Conservation (phyloP, 768 basidiomycete species). For the Tricholoma furcatifolium region DNA sequence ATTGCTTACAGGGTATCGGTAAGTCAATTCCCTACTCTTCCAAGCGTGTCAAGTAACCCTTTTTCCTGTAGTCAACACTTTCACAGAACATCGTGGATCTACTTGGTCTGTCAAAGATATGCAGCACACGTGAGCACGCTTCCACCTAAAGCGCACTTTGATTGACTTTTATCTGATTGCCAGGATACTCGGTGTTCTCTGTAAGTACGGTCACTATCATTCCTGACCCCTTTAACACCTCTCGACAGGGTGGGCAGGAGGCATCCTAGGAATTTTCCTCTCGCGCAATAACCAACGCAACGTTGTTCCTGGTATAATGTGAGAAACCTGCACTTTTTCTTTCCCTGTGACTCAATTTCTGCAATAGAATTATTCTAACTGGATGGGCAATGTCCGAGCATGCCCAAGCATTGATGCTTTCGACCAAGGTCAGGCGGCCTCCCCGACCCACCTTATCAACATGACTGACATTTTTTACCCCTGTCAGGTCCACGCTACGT, state of each 20-base stretch:
- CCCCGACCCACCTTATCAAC: neutral
- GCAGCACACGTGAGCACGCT: conserved; percentile 78
- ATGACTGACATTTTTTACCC: neutral
- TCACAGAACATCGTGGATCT: conserved; percentile 85
- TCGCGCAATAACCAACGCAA: conserved; percentile 80
- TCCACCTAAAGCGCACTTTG: neutral
- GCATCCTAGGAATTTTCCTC: conserved; percentile 83
- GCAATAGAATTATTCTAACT: conserved; percentile 74
- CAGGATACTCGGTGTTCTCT: conserved; percentile 73
- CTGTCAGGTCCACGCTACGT: conserved; percentile 72
- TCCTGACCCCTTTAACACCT: conserved; percentile 1
- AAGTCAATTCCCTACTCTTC: conserved; percentile 18
- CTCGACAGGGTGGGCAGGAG: conserved; percentile 86
- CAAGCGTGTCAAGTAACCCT: neutral
- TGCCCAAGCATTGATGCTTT: conserved; percentile 79
- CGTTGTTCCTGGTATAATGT: conserved; percentile 84
- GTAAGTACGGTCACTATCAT: conserved; percentile 34
- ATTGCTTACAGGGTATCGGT: conserved; percentile 53
- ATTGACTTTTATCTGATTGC: conserved; percentile 6
- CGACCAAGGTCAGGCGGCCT: conserved; percentile 58
- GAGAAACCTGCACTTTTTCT: conserved; percentile 18
- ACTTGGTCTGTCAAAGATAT: conserved; percentile 90
- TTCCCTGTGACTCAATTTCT: neutral
- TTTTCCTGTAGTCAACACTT: conserved; percentile 69
- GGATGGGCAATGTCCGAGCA: conserved; percentile 96